Base-by-base conservation (phyloP, 2,329 filamentous ascomycete species). In the Trichophyton simii region DNA sequence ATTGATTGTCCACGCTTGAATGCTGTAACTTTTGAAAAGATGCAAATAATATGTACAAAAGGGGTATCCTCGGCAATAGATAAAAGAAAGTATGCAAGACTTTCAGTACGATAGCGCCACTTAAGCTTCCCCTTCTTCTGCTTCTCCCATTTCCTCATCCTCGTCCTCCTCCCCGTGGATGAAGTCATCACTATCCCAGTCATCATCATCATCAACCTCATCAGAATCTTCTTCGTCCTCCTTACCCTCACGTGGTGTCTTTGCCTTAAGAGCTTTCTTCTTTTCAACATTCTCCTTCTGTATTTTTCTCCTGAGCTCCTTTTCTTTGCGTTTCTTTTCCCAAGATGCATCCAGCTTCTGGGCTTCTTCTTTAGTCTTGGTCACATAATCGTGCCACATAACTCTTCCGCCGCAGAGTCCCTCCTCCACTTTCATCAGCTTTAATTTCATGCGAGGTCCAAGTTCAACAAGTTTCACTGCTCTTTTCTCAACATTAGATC, bases 301-400 rank as follows among this genome's bases (percentile, higher is more conserved):
- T 68, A 89, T 82, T 71, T 86, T 86, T 76, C 84, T 87, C 66
- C 94, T 81, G 61, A 83, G 83, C 62, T 91, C 91, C 78, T 95
- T 96, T 72, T 94, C 88, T 68, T 85, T 83, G 62, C 83, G 82
- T 69, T 84, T 82, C 75, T 87, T 77, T 67, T 91, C 87, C 89
- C 94, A 97, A 67, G 84, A 82, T 77, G 86, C 83, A 67, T 97
- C 91, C 67, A 96, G 76, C 65, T 87, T 83, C 70, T 86, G 83
- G 61, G 90, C 77, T 73, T 99, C 91, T 18, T 83, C 82, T 67
- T 84, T 84, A 5, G 84, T 85, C 80, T 99, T 99, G 71, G 87
- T 83, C 60, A 97, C 85, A 71, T 90, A 95, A 72, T 96, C 91
- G 73, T 99, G 94, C 94, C 94, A 99, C 88, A 99, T 89, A 61